These are phyloP conservation scores for Rusavskia elegans DNA, from an alignment of 495 filamentous ascomycete species.

Conservation along the genomic window DNA sequence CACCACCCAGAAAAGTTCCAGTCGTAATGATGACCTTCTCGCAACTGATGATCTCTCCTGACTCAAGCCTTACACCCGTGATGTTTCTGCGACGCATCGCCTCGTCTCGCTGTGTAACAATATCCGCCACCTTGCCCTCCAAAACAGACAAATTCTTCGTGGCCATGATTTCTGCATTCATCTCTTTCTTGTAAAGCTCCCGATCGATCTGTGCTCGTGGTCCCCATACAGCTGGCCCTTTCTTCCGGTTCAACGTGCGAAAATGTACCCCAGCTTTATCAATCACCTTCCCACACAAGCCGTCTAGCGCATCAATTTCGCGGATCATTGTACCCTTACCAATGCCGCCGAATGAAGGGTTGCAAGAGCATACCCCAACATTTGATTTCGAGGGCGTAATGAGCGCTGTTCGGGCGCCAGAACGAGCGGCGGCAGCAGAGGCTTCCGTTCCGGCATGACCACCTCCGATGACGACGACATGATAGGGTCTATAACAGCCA, in stretches of 20 bases:
- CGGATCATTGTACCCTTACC: conserved; percentile 96
- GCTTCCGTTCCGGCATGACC: conserved; percentile 94
- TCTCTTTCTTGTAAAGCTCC: conserved; percentile 74
- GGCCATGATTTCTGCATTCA: conserved; percentile 67
- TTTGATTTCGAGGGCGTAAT: conserved; percentile 76
- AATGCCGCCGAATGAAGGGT: conserved; percentile 93
- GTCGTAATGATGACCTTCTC: conserved; percentile 85
- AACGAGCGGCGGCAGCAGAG: conserved; percentile 79
- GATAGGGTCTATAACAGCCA: conserved; percentile 44
- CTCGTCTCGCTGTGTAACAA: conserved; percentile 41
- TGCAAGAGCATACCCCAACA: conserved; percentile 92
- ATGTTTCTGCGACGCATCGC: conserved; percentile 58
- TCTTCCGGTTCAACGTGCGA: conserved; percentile 67
- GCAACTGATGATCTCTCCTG: conserved; percentile 70
- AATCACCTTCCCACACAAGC: conserved; percentile 73
- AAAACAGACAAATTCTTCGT: conserved; percentile 68
- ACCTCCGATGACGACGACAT: conserved; percentile 90
- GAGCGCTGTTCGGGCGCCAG: conserved; percentile 77
- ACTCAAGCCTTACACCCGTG: conserved; percentile 66
- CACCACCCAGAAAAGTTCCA: conserved; percentile 87
- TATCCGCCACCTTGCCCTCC: conserved; percentile 82
- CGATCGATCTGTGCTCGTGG: conserved; percentile 94
- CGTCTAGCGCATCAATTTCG: conserved; percentile 91
- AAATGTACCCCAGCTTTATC: conserved; percentile 94
- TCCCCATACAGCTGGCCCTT: conserved; percentile 94